Conservation (phyloP, 345 rosid genomes). For the Eucalyptus cladocalyx region DNA sequence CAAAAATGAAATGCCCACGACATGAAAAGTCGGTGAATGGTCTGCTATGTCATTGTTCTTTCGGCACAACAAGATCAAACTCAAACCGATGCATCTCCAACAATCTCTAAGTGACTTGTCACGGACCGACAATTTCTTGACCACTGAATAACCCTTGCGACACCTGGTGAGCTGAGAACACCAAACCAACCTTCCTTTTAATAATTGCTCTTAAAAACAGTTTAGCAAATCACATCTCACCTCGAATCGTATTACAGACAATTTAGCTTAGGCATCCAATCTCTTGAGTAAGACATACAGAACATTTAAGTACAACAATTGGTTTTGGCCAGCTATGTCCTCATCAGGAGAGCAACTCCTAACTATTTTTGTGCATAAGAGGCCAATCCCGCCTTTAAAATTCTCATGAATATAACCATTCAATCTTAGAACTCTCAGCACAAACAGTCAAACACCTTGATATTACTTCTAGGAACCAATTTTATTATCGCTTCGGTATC, state of each 20-base stretch:
- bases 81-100: not conserved
- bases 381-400: not conserved
- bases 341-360: not conserved
- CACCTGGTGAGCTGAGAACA: not conserved
- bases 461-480: not conserved
- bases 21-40: not conserved
- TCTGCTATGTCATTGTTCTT: not conserved
- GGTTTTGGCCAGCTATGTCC: not conserved
- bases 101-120: not conserved
- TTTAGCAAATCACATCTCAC: not conserved
- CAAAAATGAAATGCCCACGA: not conserved
- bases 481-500: not conserved
- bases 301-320: not conserved
- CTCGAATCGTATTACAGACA: rapidly evolving
- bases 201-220: not conserved
- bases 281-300: not conserved
- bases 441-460: not conserved
- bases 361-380: too few species aligned
- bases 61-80: not conserved
- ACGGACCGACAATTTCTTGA: not conserved
- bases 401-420: not conserved
- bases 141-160: rapidly evolving
- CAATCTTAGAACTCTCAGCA: too few species aligned
- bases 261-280: not conserved
- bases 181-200: not conserved